phyloP scores from a whole-genome alignment of 768 basidiomycete species.

The Mycena sanguinolenta region DNA sequence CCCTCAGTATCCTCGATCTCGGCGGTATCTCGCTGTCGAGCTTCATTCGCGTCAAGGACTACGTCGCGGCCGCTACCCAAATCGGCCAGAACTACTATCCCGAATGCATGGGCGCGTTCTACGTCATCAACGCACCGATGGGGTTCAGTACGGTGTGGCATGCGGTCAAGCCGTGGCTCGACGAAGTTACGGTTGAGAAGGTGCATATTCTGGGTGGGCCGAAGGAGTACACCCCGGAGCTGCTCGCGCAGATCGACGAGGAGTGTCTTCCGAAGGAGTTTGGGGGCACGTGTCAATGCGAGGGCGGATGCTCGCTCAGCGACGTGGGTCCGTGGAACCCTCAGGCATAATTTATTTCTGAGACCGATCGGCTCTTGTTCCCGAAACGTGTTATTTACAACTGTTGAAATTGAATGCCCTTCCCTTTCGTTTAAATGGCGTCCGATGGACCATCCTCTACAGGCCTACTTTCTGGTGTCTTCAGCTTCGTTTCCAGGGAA shows the following conservation, averaged over 20 bases:
- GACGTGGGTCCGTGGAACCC: background rate
- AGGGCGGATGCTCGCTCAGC: slow-evolving; percentile 77
- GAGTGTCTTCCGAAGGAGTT: slow-evolving; percentile 89
- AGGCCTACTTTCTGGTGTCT: slow-evolving; percentile 73
- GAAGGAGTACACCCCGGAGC: slow-evolving; percentile 73
- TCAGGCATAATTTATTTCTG: background rate
- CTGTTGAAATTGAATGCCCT: slow-evolving; percentile 12
- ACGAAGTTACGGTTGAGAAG: slow-evolving; percentile 94
- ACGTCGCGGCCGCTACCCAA: slow-evolving; percentile 78
- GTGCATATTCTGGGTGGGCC: slow-evolving; percentile 83
- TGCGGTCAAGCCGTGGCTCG: slow-evolving; percentile 93
- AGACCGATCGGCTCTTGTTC: background rate
- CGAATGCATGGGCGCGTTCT: slow-evolving; percentile 96
- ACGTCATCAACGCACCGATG: slow-evolving; percentile 98
- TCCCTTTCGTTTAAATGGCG: background rate
- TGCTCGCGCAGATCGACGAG: slow-evolving; percentile 84
- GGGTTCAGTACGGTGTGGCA: slow-evolving; percentile 91
- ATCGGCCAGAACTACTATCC: slow-evolving; percentile 96
- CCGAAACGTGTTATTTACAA: slow-evolving; percentile 23
- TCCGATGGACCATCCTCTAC: slow-evolving; percentile 32
- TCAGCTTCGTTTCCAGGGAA: slow-evolving; percentile 79
- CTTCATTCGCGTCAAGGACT: slow-evolving; percentile 95
- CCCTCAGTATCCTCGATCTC: slow-evolving; percentile 97
- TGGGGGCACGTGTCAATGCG: slow-evolving; percentile 86
- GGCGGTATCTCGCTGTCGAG: slow-evolving; percentile 74